Conservation (phyloP, 2,329 filamentous ascomycete species). For the Penicillium sp. region DNA sequence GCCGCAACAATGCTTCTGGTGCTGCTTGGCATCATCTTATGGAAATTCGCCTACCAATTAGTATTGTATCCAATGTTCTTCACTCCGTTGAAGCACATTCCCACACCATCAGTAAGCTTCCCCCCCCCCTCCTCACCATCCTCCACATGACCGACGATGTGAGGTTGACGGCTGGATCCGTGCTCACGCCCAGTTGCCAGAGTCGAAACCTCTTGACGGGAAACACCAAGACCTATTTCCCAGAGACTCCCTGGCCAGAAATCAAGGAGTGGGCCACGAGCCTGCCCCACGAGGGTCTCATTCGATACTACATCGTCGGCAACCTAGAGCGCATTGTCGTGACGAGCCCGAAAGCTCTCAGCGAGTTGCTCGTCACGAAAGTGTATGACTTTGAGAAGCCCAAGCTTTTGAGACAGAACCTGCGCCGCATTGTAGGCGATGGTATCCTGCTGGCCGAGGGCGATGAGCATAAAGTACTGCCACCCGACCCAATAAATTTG, state of each 20-base stretch:
- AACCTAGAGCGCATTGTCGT: constrained; percentile 60
- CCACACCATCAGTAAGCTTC: constrained; percentile 44
- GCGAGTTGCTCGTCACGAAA: constrained; percentile 63
- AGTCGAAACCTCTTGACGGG: constrained; percentile 42
- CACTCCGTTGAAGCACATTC: constrained; percentile 54
- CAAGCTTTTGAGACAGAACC: constrained; percentile 35
- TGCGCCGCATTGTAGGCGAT: constrained; percentile 37
- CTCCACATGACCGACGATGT: too few relatives aligned
- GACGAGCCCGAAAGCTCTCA: constrained; percentile 58
- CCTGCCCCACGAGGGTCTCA: constrained; percentile 62
- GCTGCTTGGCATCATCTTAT: constrained; percentile 17
- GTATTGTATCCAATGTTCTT: constrained; percentile 55
- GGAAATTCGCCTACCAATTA: constrained; percentile 30
- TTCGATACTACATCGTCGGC: constrained; percentile 59
- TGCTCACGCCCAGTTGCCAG: constrained; percentile 16
- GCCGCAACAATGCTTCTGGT: constrained; percentile 18
- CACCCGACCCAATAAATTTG: too few relatives aligned
- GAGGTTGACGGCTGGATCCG: neutral
- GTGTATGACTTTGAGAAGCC: constrained; percentile 68
- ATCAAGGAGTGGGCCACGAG: constrained; percentile 49
- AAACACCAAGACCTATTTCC: constrained; percentile 35
- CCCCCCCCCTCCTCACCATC: too few relatives aligned
- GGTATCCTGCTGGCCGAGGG: constrained; percentile 70
- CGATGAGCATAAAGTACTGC: constrained; percentile 69
- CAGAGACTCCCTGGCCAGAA: constrained; percentile 36